These are phyloP conservation scores for Tetracladium marchalianum DNA, from an alignment of 495 filamentous ascomycete genomes.

Conservation along the genomic window DNA sequence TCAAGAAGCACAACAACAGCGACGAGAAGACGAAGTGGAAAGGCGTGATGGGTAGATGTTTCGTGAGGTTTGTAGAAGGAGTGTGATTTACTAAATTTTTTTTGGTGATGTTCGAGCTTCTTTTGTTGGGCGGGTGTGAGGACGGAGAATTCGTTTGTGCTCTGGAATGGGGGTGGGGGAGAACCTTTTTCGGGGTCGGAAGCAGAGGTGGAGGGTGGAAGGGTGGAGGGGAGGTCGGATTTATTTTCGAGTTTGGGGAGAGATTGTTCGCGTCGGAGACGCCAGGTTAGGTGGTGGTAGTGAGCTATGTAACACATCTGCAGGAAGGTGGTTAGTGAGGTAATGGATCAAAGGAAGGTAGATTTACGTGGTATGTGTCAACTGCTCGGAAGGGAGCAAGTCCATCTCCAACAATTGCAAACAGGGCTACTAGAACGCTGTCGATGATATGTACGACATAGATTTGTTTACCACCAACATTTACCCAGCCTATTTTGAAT, in stretches of 20 bases:
- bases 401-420: constrained; percentile 68
- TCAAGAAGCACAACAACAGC: constrained; percentile 67
- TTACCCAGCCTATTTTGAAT: constrained; percentile 53
- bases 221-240: constrained; percentile 55
- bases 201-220: constrained; percentile 38
- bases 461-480: constrained; percentile 58
- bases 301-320: constrained; percentile 23
- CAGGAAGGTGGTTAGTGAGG: too few relatives aligned
- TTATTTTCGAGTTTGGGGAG: constrained; percentile 57
- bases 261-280: constrained; percentile 48
- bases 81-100: constrained; percentile 64
- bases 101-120: constrained; percentile 59
- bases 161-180: background rate
- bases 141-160: constrained; percentile 34
- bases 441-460: constrained; percentile 71
- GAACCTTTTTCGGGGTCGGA: constrained; percentile 30
- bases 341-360: constrained; percentile 46
- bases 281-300: constrained; percentile 63
- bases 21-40: constrained; percentile 59
- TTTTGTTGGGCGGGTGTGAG: constrained; percentile 51
- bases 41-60: constrained; percentile 68
- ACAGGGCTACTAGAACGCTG: constrained; percentile 65
- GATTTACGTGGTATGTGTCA: constrained; percentile 66
- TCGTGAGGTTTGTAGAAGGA: constrained; percentile 83
- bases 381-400: constrained; percentile 65